Evolutionary conservation across 495 filamentous ascomycete genomes (phyloP), one percentile per base, ranked within the genome.

Genomic region (Podospora didyma): DNA sequence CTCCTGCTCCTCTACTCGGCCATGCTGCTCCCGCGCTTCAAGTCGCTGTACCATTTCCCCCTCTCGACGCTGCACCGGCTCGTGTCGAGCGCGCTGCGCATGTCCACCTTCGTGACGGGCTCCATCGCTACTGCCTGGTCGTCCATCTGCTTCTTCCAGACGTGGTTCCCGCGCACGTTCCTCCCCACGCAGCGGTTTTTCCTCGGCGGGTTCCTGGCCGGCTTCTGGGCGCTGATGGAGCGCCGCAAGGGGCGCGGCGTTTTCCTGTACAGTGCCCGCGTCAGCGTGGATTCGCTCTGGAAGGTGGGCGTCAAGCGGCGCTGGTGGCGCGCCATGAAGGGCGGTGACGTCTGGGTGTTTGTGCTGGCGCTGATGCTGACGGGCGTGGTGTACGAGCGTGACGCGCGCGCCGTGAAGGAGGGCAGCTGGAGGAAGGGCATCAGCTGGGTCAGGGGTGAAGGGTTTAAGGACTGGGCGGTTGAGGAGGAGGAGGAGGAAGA

Each of bases 251-350:
- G 86, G 39, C 66, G 86, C 7, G 71, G 73, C 3, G 82, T 84
- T 53, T 89, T 89, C 68, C 58, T 96, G 59, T 90, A 91, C 60
- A 82, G 82, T 44, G 84, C 86, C 54, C 79, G 92, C 20, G 66
- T 85, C 9, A 89, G 87, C 39, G 73, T 96, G 28, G 88, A 96
- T 63, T 87, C 82, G 35, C 67, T 89, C 44, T 97, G 90, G 90
- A 96, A 96, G 76, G 88, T 96, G 0, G 89, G 92, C 11, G 82
- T 85, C 47, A 97, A 97, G 82, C 77, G 85, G 34, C 81, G 89
- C 3, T 86, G 86, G 77, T 95, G 93, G 89, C 83, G 78, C 52
- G 89, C 89, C 7, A 76, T 93, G 65, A 85, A 79, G 49, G 85
- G 87, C 26, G 92, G 92, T 5, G 93, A 97, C 70, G 81, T 97